These are phyloP conservation scores for Cucurbita pepo DNA, from an alignment of 306 rosid genomes.

Conservation along the genomic window DNA sequence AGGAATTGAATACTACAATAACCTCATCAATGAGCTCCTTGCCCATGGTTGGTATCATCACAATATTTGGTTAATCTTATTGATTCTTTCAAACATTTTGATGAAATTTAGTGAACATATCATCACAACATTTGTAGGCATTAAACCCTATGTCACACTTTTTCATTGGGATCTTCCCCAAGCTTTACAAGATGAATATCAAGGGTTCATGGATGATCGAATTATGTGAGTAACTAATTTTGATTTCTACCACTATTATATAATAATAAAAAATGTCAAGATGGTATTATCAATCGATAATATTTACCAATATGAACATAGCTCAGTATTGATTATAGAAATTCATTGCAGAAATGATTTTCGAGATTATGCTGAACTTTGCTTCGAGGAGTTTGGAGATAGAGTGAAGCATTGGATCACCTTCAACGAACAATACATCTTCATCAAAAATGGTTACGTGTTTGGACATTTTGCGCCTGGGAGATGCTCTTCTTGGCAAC, in stretches of 20 bases:
- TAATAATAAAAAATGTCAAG: too few species aligned
- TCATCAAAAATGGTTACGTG: slow-evolving; percentile 10
- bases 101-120: neutral
- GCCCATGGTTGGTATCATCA: slow-evolving; percentile 18
- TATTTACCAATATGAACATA: too few species aligned
- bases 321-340: too few species aligned
- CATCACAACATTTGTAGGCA: slow-evolving; percentile 13
- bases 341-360: slow-evolving; percentile 20
- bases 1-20: too few species aligned
- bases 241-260: too few species aligned
- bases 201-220: slow-evolving; percentile 25
- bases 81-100: neutral
- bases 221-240: slow-evolving; percentile 15
- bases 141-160: slow-evolving; percentile 33
- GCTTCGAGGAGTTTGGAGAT: slow-evolving; percentile 40
- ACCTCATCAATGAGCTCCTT: slow-evolving; percentile 35
- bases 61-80: neutral
- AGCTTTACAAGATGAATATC: slow-evolving; percentile 34
- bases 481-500: slow-evolving; percentile 8
- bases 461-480: slow-evolving; percentile 7
- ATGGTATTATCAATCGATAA: too few species aligned
- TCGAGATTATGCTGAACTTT: slow-evolving; percentile 29
- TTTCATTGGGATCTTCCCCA: slow-evolving; percentile 67
- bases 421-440: slow-evolving; percentile 27
- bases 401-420: slow-evolving; percentile 57